Base-by-base conservation (phyloP, 139 green algal genomes). In the Mychonastes homosphaera region DNA sequence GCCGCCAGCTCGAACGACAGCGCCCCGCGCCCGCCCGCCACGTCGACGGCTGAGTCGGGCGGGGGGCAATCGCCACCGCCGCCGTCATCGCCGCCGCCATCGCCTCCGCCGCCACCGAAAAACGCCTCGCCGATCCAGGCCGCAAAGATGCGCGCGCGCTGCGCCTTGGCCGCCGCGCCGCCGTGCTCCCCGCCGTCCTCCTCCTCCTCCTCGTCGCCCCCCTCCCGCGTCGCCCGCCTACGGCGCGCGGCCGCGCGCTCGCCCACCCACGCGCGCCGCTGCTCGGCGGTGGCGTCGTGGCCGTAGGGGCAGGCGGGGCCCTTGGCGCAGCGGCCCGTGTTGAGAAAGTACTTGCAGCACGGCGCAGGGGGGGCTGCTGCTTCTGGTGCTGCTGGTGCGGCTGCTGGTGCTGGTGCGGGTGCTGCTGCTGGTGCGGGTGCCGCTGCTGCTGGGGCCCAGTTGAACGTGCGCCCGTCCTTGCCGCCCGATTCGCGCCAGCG, bases 1-100 rank as follows among this genome's bases (percentile, higher is more conserved):
- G 66, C 38, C 21, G 58, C 19, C 38, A 90, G 50, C 58, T 82
- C 58, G 64, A 85, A 88, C 0, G 76, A 77, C 19, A 90, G 28
- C 21, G 54, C 71, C 13, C 83, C 83, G 2, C 70, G 45, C 1
- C 75, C 75, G 23, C 69, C 68, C 65, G 75, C 53, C 15, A 78
- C 49, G 33, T 74, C 52, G 6, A 78, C 35, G 43, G 24, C 27
- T 44, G 26, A 52, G 26, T 9, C 24, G 18, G 23, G 19, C 29
- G 6, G 23, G 16, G 16, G 4, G 5, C 19, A 19, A 21, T 18
- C 15, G 38, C 3, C 24, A 5, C 2, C 4, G 23, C n/a, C n/a
- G n/a, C n/a, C n/a, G n/a, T n/a, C n/a, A n/a, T n/a, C n/a, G n/a
- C n/a, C n/a, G n/a, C n/a, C n/a, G n/a, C n/a, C n/a, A n/a, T n/a